Base-by-base conservation (phyloP, 345 rosid species). In the Eucalyptus paniculata region DNA sequence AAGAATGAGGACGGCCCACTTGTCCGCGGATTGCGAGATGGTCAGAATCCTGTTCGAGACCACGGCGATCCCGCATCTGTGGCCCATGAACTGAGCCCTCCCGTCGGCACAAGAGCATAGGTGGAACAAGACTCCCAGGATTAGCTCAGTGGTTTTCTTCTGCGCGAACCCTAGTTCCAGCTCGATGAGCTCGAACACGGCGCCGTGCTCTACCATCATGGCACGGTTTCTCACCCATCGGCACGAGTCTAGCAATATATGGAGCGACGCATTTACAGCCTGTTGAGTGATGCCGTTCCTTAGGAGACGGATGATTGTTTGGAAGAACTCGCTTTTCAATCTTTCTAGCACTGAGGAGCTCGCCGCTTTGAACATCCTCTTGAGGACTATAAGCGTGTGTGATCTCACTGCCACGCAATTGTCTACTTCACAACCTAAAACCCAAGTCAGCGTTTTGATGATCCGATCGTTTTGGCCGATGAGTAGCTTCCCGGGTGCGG, bases 71-170 rank as follows among this genome's bases (percentile, higher is more conserved):
- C 96, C 95, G 2, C 92, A 94, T 47, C 90, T 91, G 62, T 97
- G 99, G 7, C 89, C 91, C 53, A 96, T 89, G 82, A 96, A 93
- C 93, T 94, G 88, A 0, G 95, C 96, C 85, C 99, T 93, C 87
- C 99, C 99, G 5, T 95, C 93, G 3, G 98, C 97, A 32, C 95
- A 92, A 37, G 93, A 95, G 90, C 99, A 97, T 32, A 97, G 67
- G 67, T 95, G 93, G 88, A 90, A 91, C 81, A 97, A 44, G n/a
- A 94, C 89, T 14, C 97, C 95, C 21, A 96, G 86, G 65, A 91
- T 91, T 15, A 95, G 92, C 90, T 97, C 96, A 1, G 97, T 94
- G 7, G 91, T 96, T 90, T 88, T 91, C 87, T 51, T 93, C 24
- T 92, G 93, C 1, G 92, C 80, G 12, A 91, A 85, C 44, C 88